phyloP scores from a whole-genome alignment of 345 rosid genomes.

The Eucalyptus albens region DNA sequence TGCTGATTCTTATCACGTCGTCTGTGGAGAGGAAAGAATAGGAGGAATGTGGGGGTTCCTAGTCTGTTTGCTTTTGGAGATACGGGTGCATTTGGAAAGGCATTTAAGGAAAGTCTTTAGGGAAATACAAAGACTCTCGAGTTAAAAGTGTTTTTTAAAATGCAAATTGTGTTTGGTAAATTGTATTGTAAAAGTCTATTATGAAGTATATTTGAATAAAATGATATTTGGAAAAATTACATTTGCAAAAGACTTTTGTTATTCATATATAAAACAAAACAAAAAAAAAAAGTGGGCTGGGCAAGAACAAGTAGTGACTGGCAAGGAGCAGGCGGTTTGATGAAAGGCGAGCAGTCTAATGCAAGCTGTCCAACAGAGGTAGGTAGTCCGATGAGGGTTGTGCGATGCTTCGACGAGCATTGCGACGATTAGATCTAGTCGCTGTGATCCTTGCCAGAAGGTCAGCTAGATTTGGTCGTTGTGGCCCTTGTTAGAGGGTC shows the following conservation, averaged over 20 bases:
- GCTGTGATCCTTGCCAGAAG: too few relatives aligned
- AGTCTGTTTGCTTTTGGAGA: background rate
- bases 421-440: rapidly evolving
- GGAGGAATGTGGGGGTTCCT: background rate
- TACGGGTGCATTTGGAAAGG: rapidly evolving
- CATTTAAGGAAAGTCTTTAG: rapidly evolving
- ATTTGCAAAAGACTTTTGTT: too few relatives aligned
- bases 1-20: background rate
- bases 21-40: background rate
- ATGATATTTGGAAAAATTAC: too few relatives aligned
- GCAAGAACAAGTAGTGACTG: rapidly evolving
- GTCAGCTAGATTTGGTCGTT: rapidly evolving
- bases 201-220: too few relatives aligned
- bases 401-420: rapidly evolving
- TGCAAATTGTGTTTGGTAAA: too few relatives aligned
- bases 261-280: rapidly evolving
- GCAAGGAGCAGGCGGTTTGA: rapidly evolving
- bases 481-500: rapidly evolving
- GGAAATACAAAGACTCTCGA: rapidly evolving
- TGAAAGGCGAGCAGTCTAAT: rapidly evolving
- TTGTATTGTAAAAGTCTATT: too few relatives aligned
- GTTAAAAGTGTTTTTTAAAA: rapidly evolving
- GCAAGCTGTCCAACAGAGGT: rapidly evolving
- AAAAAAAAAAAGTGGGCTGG: rapidly evolving
- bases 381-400: rapidly evolving